phyloP scores from a whole-genome alignment of 768 basidiomycete genomes.

The Dacryopinax spathularia region DNA sequence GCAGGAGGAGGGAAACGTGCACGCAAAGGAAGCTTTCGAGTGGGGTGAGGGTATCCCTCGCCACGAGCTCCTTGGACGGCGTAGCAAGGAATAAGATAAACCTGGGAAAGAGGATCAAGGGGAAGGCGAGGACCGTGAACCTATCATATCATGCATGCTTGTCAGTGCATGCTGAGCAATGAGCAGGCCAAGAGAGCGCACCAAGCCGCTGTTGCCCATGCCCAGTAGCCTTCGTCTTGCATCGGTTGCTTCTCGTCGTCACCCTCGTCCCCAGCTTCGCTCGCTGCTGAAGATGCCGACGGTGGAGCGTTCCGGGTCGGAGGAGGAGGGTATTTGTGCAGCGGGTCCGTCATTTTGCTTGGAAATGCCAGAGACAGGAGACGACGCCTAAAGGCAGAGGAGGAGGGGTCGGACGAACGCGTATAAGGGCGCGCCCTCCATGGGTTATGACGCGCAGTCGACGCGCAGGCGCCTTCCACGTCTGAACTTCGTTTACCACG shows the following conservation, averaged over 20 bases:
- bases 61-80: conserved; percentile 20
- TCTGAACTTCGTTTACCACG: background rate
- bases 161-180: background rate
- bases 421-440: background rate
- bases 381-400: background rate
- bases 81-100: conserved; percentile 54
- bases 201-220: conserved; percentile 2
- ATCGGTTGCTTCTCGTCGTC: conserved; percentile 1
- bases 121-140: conserved; percentile 24
- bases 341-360: background rate
- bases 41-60: conserved; percentile 37
- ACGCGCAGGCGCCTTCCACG: background rate
- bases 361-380: background rate
- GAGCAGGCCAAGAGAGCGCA: background rate
- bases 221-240: conserved; percentile 4
- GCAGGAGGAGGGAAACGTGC: conserved; percentile 51
- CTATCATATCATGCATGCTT: too few species aligned
- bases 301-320: background rate
- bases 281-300: background rate
- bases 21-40: conserved; percentile 55
- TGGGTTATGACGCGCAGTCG: background rate
- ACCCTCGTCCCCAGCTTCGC: background rate
- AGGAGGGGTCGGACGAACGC: background rate
- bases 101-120: conserved; percentile 42
- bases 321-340: conserved; percentile 1